Base-by-base conservation (phyloP, 176 grass and related monocot species). In the Areca catechu region DNA sequence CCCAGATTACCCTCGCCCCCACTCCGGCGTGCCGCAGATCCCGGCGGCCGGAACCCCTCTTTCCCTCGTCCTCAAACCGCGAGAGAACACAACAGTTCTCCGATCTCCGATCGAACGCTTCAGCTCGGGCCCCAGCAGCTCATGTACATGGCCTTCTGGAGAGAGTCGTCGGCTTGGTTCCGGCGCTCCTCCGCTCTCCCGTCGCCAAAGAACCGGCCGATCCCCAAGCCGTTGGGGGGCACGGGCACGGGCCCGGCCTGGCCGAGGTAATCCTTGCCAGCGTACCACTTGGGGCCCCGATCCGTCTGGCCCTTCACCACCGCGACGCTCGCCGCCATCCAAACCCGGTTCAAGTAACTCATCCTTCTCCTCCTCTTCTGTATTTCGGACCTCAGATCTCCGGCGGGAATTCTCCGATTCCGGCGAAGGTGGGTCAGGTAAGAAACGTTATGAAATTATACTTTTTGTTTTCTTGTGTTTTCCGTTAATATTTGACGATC, bases 61-160 rank as follows among this genome's bases (percentile, higher is more conserved):
- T 12, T 3, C 1, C 34, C 10, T 43, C 34, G 9, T 12, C 6
- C 34, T 43, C 34, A 43, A 43, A 43, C 9, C 34, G 9, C 34
- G 1, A 43, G 34, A 43, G 34, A 43, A 14, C 9, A 9, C 7
- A 43, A 9, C 7, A 4, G 28, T 6, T 5, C 28, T 30, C 28
- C 34, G 34, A 43, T 43, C 34, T 43, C 34, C 7, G 34, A 43
- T 43, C 34, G 9, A 3, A 12, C 7, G 19, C 3, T 19, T 30
- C 58, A 81, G 59, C 53, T 75, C 15, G 71, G 71, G 14, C 62
- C 68, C 78, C 78, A 81, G 58, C 78, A 81, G 62, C 71, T 81
- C 21, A 81, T 37, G 24, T 70, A 81, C 78, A 81, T 81, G 34
- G 65, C 78, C 48, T 75, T 66, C 22, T 53, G 71, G 24, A 81